Evolutionary conservation across 73 alveolate genomes (phyloP).

Genomic region (Paramecium biaurelia): DNA sequence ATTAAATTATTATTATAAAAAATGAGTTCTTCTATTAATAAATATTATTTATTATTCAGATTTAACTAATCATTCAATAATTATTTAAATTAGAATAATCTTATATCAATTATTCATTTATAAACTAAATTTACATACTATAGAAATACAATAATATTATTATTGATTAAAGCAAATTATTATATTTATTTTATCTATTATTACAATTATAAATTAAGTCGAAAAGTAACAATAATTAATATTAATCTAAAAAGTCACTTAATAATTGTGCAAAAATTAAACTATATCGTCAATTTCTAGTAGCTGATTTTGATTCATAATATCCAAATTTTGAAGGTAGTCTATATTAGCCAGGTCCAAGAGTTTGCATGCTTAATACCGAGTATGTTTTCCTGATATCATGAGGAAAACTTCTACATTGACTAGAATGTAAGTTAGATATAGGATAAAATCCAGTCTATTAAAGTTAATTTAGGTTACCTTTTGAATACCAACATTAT

Average conservation of each 20-base stretch:
- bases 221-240: background rate
- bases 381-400: conserved; percentile 47
- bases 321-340: conserved; percentile 87
- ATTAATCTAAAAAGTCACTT: background rate
- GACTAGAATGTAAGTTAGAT: conserved; percentile 24
- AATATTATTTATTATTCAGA: too few relatives aligned
- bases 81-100: too few relatives aligned
- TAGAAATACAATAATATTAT: too few relatives aligned
- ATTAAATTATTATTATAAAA: too few relatives aligned
- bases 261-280: background rate
- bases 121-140: too few relatives aligned
- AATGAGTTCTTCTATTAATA: too few relatives aligned
- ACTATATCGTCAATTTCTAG: background rate
- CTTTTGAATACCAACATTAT: conserved; percentile 55
- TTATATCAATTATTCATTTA: too few relatives aligned
- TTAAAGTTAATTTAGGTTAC: background rate
- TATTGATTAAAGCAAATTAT: too few relatives aligned
- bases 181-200: background rate
- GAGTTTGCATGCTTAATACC: conserved; percentile 56
- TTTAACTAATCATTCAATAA: too few relatives aligned
- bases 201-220: background rate
- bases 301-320: conserved; percentile 65
- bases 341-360: conserved; percentile 92
- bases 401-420: conserved; percentile 66
- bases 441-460: conserved; percentile 45